Evolutionary conservation across 2,329 filamentous ascomycete species (phyloP).

Genomic region (Diaporthe caulivora): DNA sequence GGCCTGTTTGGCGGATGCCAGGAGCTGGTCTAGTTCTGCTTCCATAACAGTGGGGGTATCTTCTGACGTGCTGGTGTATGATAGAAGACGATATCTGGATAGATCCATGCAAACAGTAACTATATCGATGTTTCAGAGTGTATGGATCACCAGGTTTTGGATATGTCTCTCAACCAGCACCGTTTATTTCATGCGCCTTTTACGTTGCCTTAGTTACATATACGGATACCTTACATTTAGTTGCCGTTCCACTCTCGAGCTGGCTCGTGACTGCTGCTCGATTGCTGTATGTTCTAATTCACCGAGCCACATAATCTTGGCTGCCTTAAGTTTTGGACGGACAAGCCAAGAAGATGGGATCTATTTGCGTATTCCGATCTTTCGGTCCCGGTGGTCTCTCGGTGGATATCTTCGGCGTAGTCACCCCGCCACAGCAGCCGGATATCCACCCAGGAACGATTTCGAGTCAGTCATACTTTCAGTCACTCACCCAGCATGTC

Average conservation of each 20-base stretch:
- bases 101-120: not conserved
- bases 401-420: conserved; percentile 9
- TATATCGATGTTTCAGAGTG: not conserved
- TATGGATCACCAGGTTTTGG: not conserved
- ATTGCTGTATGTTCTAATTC: not conserved
- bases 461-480: not conserved
- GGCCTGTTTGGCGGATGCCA: not conserved
- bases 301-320: not conserved
- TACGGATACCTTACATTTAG: too few relatives aligned
- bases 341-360: not conserved
- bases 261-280: too few relatives aligned
- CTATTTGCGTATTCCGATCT: not conserved
- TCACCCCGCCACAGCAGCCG: not conserved
- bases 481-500: not conserved
- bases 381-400: not conserved
- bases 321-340: too few relatives aligned
- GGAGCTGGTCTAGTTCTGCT: conserved; percentile 11
- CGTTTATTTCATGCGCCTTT: rapidly evolving
- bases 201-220: not conserved
- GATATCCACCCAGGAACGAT: not conserved
- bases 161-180: too few relatives aligned
- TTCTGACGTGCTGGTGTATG: not conserved
- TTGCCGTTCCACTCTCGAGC: not conserved
- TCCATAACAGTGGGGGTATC: not conserved
- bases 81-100: not conserved